These are phyloP conservation scores for Margaritispora aquatica DNA, from an alignment of 495 filamentous ascomycete genomes.

Conservation along the genomic window DNA sequence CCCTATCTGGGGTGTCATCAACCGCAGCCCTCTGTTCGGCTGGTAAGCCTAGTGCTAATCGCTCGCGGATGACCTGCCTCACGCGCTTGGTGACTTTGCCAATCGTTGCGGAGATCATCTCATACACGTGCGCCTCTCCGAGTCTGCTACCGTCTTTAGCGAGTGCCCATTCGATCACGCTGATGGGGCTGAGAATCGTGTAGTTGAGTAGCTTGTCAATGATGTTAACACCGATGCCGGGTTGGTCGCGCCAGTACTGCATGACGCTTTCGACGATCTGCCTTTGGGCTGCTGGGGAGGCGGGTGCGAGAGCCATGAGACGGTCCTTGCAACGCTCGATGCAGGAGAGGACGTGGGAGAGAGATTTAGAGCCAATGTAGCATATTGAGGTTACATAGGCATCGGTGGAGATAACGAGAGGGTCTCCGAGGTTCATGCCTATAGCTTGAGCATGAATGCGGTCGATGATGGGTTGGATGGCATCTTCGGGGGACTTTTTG, in stretches of 20 bases:
- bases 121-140: constrained; percentile 68
- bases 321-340: constrained; percentile 95
- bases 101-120: constrained; percentile 82
- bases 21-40: constrained; percentile 34
- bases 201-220: constrained; percentile 98
- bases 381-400: constrained; percentile 90
- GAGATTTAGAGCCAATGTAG: constrained; percentile 86
- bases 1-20: constrained; percentile 57
- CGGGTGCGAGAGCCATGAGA: constrained; percentile 67
- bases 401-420: constrained; percentile 77
- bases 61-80: constrained; percentile 68
- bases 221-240: constrained; percentile 87
- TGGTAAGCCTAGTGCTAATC: constrained; percentile 45
- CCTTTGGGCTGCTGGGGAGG: constrained; percentile 63
- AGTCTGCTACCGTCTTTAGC: constrained; percentile 56
- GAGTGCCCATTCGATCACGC: constrained; percentile 86
- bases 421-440: constrained; percentile 57
- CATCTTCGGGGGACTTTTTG: constrained; percentile 75
- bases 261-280: constrained; percentile 91
- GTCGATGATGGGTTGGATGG: constrained; percentile 70
- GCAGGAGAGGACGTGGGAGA: constrained; percentile 91
- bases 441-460: constrained; percentile 70
- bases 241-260: constrained; percentile 88
- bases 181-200: constrained; percentile 76
- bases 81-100: constrained; percentile 88